Conservation (phyloP, 2,329 filamentous ascomycete genomes). For the Talaromyces sp. region DNA sequence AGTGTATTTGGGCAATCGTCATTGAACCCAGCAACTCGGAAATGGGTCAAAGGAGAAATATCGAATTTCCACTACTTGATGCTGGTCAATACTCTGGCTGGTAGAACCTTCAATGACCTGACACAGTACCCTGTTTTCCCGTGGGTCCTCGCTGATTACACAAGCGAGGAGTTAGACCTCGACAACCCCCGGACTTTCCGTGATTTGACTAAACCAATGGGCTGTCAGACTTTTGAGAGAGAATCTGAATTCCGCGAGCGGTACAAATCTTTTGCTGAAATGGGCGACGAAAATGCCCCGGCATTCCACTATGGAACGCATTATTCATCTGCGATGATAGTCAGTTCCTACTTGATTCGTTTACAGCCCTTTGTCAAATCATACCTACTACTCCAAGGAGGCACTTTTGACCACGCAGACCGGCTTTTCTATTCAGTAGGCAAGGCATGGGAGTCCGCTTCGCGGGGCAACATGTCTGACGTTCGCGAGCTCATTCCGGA, state of each 20-base stretch:
- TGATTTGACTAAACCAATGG: constrained; percentile 94
- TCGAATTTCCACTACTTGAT: constrained; percentile 99
- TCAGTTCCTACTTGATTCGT: constrained; percentile 91
- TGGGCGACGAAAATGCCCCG: constrained; percentile 68
- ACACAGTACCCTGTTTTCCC: constrained; percentile 98
- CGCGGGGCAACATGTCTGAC: constrained; percentile 84
- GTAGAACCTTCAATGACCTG: constrained; percentile 93
- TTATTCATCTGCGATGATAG: constrained; percentile 98
- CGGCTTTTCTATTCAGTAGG: constrained; percentile 90
- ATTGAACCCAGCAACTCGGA: constrained; percentile 78
- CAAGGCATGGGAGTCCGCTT: constrained; percentile 86
- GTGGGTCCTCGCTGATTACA: constrained; percentile 95
- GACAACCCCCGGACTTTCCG: constrained; percentile 79
- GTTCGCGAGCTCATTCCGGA: constrained; percentile 93
- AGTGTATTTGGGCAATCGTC: constrained; percentile 83
- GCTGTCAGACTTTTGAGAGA: constrained; percentile 73
- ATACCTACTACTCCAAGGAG: constrained; percentile 90
- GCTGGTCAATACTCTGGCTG: constrained; percentile 96
- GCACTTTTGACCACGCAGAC: constrained; percentile 92
- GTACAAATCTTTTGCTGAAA: constrained; percentile 83
- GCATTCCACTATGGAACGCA: constrained; percentile 98
- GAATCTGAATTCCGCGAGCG: constrained; percentile 77
- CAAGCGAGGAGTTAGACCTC: constrained; percentile 85
- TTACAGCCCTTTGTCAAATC: constrained; percentile 95
- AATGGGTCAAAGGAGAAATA: constrained; percentile 90